Evolutionary conservation across 331 rosid genomes (phyloP).

Genomic region (Telfairia occidentalis): DNA sequence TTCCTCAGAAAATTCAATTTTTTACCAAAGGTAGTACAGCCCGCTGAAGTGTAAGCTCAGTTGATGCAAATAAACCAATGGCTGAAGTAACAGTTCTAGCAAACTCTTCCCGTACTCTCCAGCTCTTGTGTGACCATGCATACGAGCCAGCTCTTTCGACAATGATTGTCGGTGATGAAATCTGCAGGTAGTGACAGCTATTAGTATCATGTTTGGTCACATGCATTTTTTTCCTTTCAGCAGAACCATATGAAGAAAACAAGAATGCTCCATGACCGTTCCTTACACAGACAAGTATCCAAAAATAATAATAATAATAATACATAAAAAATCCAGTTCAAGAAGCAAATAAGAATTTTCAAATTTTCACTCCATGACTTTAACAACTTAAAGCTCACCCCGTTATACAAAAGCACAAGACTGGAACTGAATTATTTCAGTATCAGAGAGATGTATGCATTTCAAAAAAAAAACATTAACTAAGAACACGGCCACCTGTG

Average conservation of each 20-base stretch:
- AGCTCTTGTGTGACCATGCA: constrained; percentile 93
- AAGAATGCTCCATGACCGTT: neutral
- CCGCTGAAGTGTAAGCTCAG: constrained; percentile 95
- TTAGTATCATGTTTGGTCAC: neutral
- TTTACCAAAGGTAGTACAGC: constrained; percentile 86
- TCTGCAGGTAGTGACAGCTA: constrained; percentile 26
- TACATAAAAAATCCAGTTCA: neutral
- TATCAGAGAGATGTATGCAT: neutral
- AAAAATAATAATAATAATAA: neutral
- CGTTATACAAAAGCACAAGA: neutral
- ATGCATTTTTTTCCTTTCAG: neutral
- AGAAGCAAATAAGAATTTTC: neutral
- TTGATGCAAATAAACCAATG: constrained; percentile 73
- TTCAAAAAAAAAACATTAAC: neutral
- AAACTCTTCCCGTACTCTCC: constrained; percentile 98
- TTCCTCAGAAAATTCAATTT: constrained; percentile 11
- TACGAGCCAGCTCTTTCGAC: constrained; percentile 95
- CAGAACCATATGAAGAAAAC: neutral
- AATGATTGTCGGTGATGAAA: constrained; percentile 94
- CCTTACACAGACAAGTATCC: neutral
- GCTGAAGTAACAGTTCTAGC: constrained; percentile 91
- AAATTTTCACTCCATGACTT: neutral
- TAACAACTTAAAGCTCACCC: neutral
- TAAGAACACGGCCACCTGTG: neutral
- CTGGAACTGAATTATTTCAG: neutral